Percentiles rank a stretch among this genome's conserved stretches.
phyloP scores from a whole-genome alignment of 768 basidiomycete species.

The Termitomyces sp. region DNA sequence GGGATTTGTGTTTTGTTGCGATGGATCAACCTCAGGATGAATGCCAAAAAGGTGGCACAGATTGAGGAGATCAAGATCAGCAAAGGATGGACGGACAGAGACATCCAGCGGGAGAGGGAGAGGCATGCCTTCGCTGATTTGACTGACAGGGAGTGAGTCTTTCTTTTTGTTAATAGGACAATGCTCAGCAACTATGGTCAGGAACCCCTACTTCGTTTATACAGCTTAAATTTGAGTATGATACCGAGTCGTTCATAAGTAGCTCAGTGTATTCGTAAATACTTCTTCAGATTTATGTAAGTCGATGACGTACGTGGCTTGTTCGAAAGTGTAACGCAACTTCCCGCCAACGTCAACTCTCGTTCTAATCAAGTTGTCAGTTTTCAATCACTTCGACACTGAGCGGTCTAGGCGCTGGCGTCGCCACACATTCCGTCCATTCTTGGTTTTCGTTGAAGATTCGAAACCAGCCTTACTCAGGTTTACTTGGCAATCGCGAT shows the following conservation, averaged over 20 bases:
- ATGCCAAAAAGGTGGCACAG: constrained; percentile 40
- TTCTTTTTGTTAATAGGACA: not conserved
- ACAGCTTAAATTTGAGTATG: constrained; percentile 35
- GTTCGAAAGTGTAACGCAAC: too few relatives aligned
- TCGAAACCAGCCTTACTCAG: not conserved
- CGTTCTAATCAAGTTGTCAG: not conserved
- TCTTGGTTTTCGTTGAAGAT: not conserved
- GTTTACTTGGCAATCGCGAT: not conserved
- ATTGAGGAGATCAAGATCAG: constrained; percentile 44
- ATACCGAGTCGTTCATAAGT: not conserved
- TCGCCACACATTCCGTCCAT: not conserved
- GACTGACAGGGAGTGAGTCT: constrained; percentile 60
- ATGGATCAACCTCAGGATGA: constrained; percentile 54
- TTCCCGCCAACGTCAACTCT: not conserved
- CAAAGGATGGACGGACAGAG: constrained; percentile 56
- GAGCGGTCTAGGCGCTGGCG: not conserved
- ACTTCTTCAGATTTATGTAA: not conserved
- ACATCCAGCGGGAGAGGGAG: constrained; percentile 57
- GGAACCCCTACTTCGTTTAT: constrained; percentile 61
- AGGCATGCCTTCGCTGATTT: constrained; percentile 61
- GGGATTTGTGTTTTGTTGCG: constrained; percentile 46
- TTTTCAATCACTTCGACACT: too few relatives aligned
- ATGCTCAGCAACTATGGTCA: constrained; percentile 20
- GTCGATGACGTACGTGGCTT: not conserved
- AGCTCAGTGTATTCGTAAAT: too few relatives aligned